Evolutionary conservation across 2,329 filamentous ascomycete species (phyloP).

Genomic region (Talaromyces atroroseus): DNA sequence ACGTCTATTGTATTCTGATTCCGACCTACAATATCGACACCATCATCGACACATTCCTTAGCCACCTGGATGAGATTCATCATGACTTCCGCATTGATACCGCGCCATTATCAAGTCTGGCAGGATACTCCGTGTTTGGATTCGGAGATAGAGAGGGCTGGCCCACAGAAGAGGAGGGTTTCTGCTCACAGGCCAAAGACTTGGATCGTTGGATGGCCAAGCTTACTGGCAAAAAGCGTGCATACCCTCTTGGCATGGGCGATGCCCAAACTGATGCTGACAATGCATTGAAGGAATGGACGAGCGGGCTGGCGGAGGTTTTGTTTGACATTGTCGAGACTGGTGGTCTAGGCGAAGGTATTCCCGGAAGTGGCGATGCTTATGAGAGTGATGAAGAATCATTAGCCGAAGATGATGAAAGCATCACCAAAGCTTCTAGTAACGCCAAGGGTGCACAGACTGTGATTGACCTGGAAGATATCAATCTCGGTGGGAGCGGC

Average conservation of each 20-base stretch:
- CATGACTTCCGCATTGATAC: constrained; percentile 96
- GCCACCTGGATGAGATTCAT: constrained; percentile 85
- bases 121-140: constrained; percentile 91
- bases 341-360: constrained; percentile 57
- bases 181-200: constrained; percentile 86
- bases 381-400: constrained; percentile 73
- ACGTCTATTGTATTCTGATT: constrained; percentile 78
- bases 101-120: constrained; percentile 65
- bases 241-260: constrained; percentile 81
- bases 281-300: constrained; percentile 70
- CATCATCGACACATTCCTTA: constrained; percentile 78
- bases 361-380: constrained; percentile 74
- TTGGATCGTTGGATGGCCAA: constrained; percentile 97
- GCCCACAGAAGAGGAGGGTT: constrained; percentile 85
- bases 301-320: constrained; percentile 64
- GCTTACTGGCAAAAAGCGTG: constrained; percentile 76
- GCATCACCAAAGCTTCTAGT: constrained; percentile 51
- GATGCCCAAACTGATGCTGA: constrained; percentile 72
- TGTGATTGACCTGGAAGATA: constrained; percentile 78
- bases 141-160: constrained; percentile 88
- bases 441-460: constrained; percentile 34
- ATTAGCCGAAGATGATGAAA: constrained; percentile 52
- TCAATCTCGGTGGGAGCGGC: constrained; percentile 44
- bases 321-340: constrained; percentile 54
- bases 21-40: constrained; percentile 96